phyloP scores from a whole-genome alignment of 1,139 yeast genomes.

The Protomyces lactucae-debilis region DNA sequence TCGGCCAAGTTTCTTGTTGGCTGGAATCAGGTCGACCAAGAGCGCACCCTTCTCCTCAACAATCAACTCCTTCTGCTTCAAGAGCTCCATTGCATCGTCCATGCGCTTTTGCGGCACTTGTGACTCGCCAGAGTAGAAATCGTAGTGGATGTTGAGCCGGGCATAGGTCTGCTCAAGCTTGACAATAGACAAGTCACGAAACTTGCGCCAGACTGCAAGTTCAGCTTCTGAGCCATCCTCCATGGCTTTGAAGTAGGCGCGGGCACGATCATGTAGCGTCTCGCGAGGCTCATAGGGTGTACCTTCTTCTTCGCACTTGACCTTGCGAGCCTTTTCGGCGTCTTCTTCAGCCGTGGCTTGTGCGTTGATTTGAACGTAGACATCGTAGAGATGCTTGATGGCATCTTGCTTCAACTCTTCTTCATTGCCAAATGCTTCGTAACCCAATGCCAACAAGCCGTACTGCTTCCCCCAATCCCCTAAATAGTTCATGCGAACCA shows the following conservation, averaged over 20 bases:
- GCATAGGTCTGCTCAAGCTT: conserved; percentile 84
- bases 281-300: conserved; percentile 27
- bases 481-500: conserved; percentile 80
- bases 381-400: conserved; percentile 89
- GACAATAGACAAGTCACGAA: conserved; percentile 83
- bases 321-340: conserved; percentile 25
- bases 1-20: conserved; percentile 90
- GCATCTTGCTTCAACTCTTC: conserved; percentile 71
- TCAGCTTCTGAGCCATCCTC: conserved; percentile 89
- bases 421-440: conserved; percentile 75
- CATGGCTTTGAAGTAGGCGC: conserved; percentile 83
- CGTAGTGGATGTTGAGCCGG: conserved; percentile 83
- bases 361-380: conserved; percentile 80
- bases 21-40: conserved; percentile 76
- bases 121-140: conserved; percentile 91
- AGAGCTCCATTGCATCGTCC: conserved; percentile 58
- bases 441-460: conserved; percentile 80
- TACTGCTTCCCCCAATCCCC: conserved; percentile 99
- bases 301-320: conserved; percentile 23
- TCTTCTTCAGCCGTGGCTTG: conserved; percentile 38
- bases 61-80: conserved; percentile 65
- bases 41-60: conserved; percentile 90
- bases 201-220: conserved; percentile 72
- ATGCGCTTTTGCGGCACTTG: conserved; percentile 75
- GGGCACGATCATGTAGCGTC: conserved; percentile 50